A percentile compares a stretch with the other conserved stretches of the same genome.
These are phyloP conservation scores for Dipsacomyces acuminosporus DNA, from an alignment of 371 early-diverging fungal species.

Conservation along the genomic window DNA sequence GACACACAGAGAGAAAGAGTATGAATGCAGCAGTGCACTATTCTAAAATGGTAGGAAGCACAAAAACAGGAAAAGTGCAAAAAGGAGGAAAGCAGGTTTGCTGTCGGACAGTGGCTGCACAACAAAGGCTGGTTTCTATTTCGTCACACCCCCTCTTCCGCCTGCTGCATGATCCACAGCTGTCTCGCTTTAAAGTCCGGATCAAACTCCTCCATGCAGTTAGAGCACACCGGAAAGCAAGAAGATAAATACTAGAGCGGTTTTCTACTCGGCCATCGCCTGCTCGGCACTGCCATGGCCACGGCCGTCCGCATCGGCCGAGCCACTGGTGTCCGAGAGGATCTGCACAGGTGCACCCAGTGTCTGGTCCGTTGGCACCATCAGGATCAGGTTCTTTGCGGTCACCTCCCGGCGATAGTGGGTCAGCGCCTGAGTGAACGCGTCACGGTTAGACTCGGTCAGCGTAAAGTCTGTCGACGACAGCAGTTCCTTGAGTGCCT, in stretches of 20 bases:
- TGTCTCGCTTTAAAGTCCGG: too few species aligned
- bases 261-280: slow-evolving; percentile 31
- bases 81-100: too few species aligned
- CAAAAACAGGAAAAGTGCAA: too few species aligned
- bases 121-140: too few species aligned
- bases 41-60: too few species aligned
- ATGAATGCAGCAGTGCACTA: too few species aligned
- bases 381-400: slow-evolving; percentile 52
- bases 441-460: slow-evolving; percentile 63
- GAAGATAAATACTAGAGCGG: neutral
- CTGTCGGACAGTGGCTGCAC: too few species aligned
- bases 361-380: slow-evolving; percentile 51
- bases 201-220: too few species aligned
- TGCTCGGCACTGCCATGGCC: slow-evolving; percentile 1
- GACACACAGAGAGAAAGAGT: slow-evolving; percentile 1
- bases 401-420: slow-evolving; percentile 61
- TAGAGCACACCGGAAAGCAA: too few species aligned
- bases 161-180: too few species aligned
- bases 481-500: slow-evolving; percentile 58
- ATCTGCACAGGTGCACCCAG: slow-evolving; percentile 38
- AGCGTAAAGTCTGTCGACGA: slow-evolving; percentile 65
- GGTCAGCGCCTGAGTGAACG: slow-evolving; percentile 72
- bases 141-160: too few species aligned
- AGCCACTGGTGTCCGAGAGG: slow-evolving; percentile 1
- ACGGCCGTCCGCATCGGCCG: neutral